Evolutionary conservation across 2,329 filamentous ascomycete species (phyloP).

Genomic region (Hymenotorrendiella dingleyae): DNA sequence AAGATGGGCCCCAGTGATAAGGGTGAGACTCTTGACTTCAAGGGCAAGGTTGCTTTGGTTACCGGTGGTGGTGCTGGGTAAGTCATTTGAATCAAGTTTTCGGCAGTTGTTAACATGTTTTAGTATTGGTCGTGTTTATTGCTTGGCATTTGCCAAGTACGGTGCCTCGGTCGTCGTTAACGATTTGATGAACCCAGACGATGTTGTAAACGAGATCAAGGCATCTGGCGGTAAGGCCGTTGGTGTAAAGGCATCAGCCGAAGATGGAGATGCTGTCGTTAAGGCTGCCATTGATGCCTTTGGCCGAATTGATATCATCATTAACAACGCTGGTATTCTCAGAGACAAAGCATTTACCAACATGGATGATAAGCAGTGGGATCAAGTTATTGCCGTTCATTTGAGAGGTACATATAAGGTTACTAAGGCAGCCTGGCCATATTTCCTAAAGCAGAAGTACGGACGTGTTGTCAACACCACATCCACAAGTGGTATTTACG

Average conservation of each 20-base stretch:
- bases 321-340: conserved; percentile 98
- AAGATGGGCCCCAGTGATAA: conserved; percentile 67
- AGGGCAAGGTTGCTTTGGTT: conserved; percentile 76
- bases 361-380: conserved; percentile 94
- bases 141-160: conserved; percentile 76
- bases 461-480: conserved; percentile 96
- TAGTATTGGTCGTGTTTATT: conserved; percentile 85
- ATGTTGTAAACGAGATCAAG: conserved; percentile 87
- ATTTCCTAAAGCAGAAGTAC: conserved; percentile 98
- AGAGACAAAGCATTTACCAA: conserved; percentile 97
- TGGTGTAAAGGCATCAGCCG: conserved; percentile 87
- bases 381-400: conserved; percentile 87
- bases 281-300: conserved; percentile 91
- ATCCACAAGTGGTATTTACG: conserved; percentile 94
- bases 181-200: conserved; percentile 87
- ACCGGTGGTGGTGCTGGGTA: conserved; percentile 81
- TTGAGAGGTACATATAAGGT: conserved; percentile 93
- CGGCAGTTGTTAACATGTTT: conserved; percentile 1
- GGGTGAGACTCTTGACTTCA: conserved; percentile 73
- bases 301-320: conserved; percentile 86
- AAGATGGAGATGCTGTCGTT: conserved; percentile 86
- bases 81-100: conserved; percentile 23
- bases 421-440: conserved; percentile 95
- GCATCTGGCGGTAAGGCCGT: conserved; percentile 83
- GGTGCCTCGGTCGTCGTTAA: conserved; percentile 89